phyloP scores from a whole-genome alignment of 306 rosid species.

The Trichosanthes truncata region DNA sequence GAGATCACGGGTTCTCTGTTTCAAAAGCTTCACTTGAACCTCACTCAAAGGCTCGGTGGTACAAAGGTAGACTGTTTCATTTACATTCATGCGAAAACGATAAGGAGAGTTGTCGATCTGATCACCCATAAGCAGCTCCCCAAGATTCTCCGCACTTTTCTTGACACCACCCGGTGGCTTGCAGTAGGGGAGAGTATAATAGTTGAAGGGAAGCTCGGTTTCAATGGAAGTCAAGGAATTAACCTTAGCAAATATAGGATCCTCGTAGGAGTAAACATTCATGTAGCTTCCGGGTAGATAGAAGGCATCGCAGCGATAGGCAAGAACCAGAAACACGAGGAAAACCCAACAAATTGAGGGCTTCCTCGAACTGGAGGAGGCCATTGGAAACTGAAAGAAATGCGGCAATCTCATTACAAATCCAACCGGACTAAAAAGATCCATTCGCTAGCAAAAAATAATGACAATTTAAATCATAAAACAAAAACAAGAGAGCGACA shows the following conservation, averaged over 20 bases:
- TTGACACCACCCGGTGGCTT: slow-evolving; percentile 45
- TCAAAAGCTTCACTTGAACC: slow-evolving; percentile 68
- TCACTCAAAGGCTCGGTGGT: slow-evolving; percentile 51
- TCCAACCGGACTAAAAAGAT: background rate
- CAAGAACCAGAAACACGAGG: slow-evolving; percentile 17
- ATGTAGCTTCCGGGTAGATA: slow-evolving; percentile 94
- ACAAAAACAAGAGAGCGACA: background rate
- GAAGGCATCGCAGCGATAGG: slow-evolving; percentile 42
- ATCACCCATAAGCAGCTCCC: slow-evolving; percentile 90
- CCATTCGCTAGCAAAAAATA: background rate
- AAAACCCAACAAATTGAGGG: slow-evolving; percentile 9
- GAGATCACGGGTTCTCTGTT: slow-evolving; percentile 81
- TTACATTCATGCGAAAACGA: slow-evolving; percentile 59
- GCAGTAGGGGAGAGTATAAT: slow-evolving; percentile 85
- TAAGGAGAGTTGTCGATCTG: slow-evolving; percentile 82
- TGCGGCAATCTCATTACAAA: background rate
- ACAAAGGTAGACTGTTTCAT: slow-evolving; percentile 64
- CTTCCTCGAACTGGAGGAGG: slow-evolving; percentile 19
- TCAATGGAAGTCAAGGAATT: slow-evolving; percentile 94
- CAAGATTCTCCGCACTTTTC: slow-evolving; percentile 93
- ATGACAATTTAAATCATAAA: background rate
- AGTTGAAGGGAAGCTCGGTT: slow-evolving; percentile 89
- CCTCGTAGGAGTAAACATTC: slow-evolving; percentile 62
- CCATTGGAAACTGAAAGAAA: slow-evolving; percentile 12
- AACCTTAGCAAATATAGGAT: slow-evolving; percentile 54